A percentile compares a stretch with the other conserved stretches of the same genome.
phyloP scores from a whole-genome alignment of 2,329 filamentous ascomycete genomes.

The Penicillium sp. region DNA sequence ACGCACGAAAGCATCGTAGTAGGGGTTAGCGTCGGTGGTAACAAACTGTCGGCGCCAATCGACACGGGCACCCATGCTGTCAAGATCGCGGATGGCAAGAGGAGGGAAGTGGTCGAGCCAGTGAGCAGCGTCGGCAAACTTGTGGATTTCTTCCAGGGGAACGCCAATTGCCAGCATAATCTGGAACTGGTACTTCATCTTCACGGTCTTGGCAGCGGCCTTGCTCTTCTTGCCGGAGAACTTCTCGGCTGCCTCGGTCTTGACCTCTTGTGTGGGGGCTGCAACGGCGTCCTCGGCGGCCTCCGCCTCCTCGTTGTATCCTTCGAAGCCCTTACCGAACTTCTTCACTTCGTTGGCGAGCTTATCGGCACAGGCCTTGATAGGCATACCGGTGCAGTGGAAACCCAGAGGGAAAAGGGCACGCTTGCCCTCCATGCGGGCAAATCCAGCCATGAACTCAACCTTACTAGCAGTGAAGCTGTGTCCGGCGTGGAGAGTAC shows the following conservation, averaged over 20 bases:
- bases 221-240: constrained; percentile 91
- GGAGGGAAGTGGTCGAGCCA: constrained; percentile 90
- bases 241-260: constrained; percentile 71
- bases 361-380: constrained; percentile 96
- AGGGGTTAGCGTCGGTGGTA: constrained; percentile 92
- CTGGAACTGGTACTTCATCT: constrained; percentile 92
- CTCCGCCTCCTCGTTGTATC: constrained; percentile 58
- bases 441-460: constrained; percentile 80
- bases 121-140: constrained; percentile 80
- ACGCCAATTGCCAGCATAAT: constrained; percentile 91
- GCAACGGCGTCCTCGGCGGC: constrained; percentile 44
- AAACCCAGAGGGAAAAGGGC: constrained; percentile 85
- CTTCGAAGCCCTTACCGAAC: constrained; percentile 79
- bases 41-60: constrained; percentile 91
- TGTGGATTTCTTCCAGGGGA: constrained; percentile 77
- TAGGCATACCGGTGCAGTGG: constrained; percentile 95
- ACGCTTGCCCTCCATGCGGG: constrained; percentile 81
- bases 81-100: constrained; percentile 66
- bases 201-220: constrained; percentile 76
- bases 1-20: constrained; percentile 87
- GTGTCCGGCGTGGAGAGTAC: constrained; percentile 81
- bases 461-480: constrained; percentile 86
- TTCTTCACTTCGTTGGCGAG: constrained; percentile 76
- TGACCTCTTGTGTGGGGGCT: constrained; percentile 56
- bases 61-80: constrained; percentile 73